Percentiles rank a stretch among this genome's conserved stretches.
Evolutionary conservation across 805 yeast species (phyloP).

Genomic region (Lipomyces sp.): DNA sequence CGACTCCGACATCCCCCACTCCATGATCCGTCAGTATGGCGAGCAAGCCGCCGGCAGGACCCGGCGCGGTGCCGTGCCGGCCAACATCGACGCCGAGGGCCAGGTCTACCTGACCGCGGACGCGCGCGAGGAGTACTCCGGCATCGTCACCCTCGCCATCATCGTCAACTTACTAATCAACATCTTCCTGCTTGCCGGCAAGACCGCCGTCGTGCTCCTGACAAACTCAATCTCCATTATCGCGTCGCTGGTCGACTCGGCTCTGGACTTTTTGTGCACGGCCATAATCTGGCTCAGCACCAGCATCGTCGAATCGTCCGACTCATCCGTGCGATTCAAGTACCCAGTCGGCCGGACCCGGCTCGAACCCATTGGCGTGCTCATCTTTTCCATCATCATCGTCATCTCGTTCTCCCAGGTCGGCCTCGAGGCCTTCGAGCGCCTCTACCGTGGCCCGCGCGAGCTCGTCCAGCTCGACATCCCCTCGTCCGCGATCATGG

Average conservation of each 20-base stretch:
- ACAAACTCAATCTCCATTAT: constrained; percentile 71
- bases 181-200: constrained; percentile 47
- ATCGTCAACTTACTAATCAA: constrained; percentile 61
- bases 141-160: constrained; percentile 57
- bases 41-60: constrained; percentile 16
- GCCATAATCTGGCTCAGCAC: constrained; percentile 63
- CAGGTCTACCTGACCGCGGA: constrained; percentile 51
- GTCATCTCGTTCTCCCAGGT: constrained; percentile 70
- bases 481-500: constrained; percentile 58
- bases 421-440: constrained; percentile 57
- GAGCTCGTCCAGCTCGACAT: constrained; percentile 46
- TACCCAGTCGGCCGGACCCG: constrained; percentile 68
- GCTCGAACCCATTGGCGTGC: constrained; percentile 73
- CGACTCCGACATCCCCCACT: constrained; percentile 66
- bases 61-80: constrained; percentile 49
- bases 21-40: constrained; percentile 60
- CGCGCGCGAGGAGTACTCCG: constrained; percentile 44
- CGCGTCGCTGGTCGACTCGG: constrained; percentile 76
- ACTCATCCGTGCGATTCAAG: constrained; percentile 3
- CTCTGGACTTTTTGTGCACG: constrained; percentile 70
- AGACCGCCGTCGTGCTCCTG: constrained; percentile 54
- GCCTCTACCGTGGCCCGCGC: constrained; percentile 41
- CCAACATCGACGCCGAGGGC: constrained; percentile 56
- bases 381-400: constrained; percentile 68
- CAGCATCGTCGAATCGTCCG: constrained; percentile 14